phyloP scores from a whole-genome alignment of 805 yeast genomes.

The Teunomyces tritomae region DNA sequence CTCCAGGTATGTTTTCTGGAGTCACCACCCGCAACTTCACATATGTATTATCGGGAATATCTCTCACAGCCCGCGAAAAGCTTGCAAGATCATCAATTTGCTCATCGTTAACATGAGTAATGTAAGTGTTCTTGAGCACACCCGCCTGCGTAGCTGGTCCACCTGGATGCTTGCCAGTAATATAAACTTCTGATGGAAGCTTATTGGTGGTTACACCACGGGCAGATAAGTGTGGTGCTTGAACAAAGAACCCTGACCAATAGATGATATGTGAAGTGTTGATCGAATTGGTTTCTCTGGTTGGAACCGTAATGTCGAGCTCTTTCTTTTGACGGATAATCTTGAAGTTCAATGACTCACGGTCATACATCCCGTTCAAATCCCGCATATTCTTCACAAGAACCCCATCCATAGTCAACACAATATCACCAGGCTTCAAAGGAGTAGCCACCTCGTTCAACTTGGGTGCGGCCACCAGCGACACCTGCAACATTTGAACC shows the following conservation, averaged over 20 bases:
- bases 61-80: constrained; percentile 63
- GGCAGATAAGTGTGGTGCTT: constrained; percentile 90
- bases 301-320: constrained; percentile 58
- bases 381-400: constrained; percentile 68
- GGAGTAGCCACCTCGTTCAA: constrained; percentile 28
- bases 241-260: constrained; percentile 84
- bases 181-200: constrained; percentile 81
- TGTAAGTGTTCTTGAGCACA: constrained; percentile 74
- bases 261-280: constrained; percentile 65
- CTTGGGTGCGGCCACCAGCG: constrained; percentile 58
- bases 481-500: constrained; percentile 68
- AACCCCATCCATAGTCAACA: constrained; percentile 65
- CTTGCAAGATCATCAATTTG: constrained; percentile 69
- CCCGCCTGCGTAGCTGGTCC: constrained; percentile 87
- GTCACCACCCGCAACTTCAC: constrained; percentile 78
- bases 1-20: constrained; percentile 83
- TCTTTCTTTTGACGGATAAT: constrained; percentile 72
- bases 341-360: constrained; percentile 50
- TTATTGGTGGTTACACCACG: constrained; percentile 69
- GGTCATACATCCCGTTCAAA: constrained; percentile 48
- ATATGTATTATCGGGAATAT: constrained; percentile 75
- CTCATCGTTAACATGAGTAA: constrained; percentile 81
- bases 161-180: constrained; percentile 70
- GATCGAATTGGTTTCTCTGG: constrained; percentile 55
- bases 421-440: constrained; percentile 67